Evolutionary conservation across 129 eudicot genomes (phyloP).

Genomic region (Ambrosia trifida): DNA sequence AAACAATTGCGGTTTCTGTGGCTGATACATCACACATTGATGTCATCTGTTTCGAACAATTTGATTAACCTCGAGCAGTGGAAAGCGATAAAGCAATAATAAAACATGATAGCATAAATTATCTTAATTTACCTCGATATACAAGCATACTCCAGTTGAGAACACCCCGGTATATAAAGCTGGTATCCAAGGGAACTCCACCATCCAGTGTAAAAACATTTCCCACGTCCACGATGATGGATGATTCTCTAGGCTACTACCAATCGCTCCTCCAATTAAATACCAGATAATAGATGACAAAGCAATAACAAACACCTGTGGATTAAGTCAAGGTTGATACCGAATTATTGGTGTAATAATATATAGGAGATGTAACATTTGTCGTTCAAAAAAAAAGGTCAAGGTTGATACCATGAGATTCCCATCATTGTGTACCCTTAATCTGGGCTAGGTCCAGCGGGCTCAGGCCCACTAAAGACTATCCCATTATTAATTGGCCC

Average conservation of each 20-base stretch:
- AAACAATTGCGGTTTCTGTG: constrained; percentile 76
- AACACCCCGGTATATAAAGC: constrained; percentile 79
- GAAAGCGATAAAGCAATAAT: neutral
- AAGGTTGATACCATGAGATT: neutral
- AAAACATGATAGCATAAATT: neutral
- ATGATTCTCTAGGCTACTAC: constrained; percentile 37
- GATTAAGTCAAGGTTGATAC: constrained; percentile 9
- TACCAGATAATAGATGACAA: constrained; percentile 61
- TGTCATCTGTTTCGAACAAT: constrained; percentile 51
- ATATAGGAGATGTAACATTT: no score
- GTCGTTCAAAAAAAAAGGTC: no score
- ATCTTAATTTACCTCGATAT: constrained; percentile 61
- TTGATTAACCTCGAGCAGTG: neutral
- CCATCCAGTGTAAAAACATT: constrained; percentile 42
- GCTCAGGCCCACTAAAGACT: no score
- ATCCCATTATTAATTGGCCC: no score
- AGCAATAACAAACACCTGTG: constrained; percentile 67
- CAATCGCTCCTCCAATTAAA: constrained; percentile 45
- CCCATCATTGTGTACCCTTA: neutral
- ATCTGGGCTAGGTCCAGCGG: no score
- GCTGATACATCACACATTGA: constrained; percentile 88
- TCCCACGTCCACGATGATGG: constrained; percentile 63
- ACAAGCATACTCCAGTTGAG: constrained; percentile 80
- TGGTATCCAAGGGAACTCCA: constrained; percentile 80
- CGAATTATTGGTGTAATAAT: neutral